A percentile compares a stretch with the other conserved stretches of the same genome.
Conservation (phyloP, 345 rosid genomes). For the Excoecaria cochinchinensis region DNA sequence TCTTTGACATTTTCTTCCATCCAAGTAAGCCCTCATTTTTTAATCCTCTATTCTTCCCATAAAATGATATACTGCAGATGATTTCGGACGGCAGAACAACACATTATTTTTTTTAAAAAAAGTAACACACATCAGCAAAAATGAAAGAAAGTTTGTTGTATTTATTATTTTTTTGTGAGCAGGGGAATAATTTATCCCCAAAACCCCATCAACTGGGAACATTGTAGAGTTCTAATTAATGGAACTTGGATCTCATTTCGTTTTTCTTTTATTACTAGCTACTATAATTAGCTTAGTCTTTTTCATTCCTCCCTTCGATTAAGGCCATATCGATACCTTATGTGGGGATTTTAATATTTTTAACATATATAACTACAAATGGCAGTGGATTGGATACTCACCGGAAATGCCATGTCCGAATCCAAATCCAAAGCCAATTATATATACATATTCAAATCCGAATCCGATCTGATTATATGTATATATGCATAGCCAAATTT, state of each 20-base stretch:
- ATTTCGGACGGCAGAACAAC: slow-evolving; percentile 4
- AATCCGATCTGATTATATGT: too few relatives aligned
- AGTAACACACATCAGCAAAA: neutral
- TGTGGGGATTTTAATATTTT: too few relatives aligned
- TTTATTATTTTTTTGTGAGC: neutral
- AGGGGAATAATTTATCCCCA: too few relatives aligned
- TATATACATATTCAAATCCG: too few relatives aligned
- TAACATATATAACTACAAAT: too few relatives aligned
- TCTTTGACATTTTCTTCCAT: neutral
- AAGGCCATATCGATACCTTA: neutral
- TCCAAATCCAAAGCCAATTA: too few relatives aligned
- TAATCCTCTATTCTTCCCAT: slow-evolving; percentile 19
- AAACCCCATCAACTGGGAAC: neutral
- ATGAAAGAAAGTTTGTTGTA: neutral
- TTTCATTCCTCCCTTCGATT: neutral
- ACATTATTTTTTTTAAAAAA: neutral
- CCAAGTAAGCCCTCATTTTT: slow-evolving; percentile 19
- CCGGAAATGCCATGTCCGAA: too few relatives aligned
- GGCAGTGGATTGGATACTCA: too few relatives aligned
- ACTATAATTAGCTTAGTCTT: neutral
- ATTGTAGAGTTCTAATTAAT: neutral
- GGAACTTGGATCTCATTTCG: neutral
- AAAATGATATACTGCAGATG: slow-evolving; percentile 18
- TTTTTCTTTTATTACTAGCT: neutral
- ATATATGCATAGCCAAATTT: too few relatives aligned